Percentiles rank a stretch among this genome's conserved stretches.
These are phyloP conservation scores for Endoconidiophora polonica DNA, from an alignment of 2,329 filamentous ascomycete species.

Conservation along the genomic window DNA sequence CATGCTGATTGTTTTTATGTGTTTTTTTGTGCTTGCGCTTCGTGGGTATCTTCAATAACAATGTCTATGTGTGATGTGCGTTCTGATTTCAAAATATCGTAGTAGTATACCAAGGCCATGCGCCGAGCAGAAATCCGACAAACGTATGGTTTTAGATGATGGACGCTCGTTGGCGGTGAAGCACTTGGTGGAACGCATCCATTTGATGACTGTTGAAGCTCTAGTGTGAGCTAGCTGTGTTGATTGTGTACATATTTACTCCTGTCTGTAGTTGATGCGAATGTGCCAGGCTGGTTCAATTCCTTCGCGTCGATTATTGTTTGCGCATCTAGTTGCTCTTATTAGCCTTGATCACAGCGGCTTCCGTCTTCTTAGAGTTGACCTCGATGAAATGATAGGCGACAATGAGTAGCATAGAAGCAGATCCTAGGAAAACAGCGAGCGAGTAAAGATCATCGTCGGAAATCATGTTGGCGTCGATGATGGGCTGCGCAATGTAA, in stretches of 20 bases:
- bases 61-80: not conserved
- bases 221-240: too few species aligned
- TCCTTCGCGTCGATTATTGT: not conserved
- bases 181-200: too few species aligned
- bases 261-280: not conserved
- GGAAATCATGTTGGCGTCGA: conserved; percentile 61
- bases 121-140: too few species aligned
- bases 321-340: conserved; percentile 9
- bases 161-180: too few species aligned
- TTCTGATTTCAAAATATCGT: too few species aligned
- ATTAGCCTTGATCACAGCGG: conserved; percentile 6
- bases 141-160: too few species aligned
- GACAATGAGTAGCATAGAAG: conserved; percentile 82
- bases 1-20: too few species aligned
- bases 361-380: conserved; percentile 39
- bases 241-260: not conserved
- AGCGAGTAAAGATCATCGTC: conserved; percentile 82
- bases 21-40: too few species aligned
- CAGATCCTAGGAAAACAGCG: conserved; percentile 80
- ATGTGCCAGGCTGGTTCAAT: not conserved
- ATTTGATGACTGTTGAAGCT: too few species aligned
- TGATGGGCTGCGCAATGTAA: conserved; percentile 8
- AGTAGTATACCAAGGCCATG: not conserved
- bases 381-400: conserved; percentile 93
- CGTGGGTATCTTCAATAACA: conserved; percentile 2